Base-by-base conservation (phyloP, 495 filamentous ascomycete species). In the Penicillium herquei region DNA sequence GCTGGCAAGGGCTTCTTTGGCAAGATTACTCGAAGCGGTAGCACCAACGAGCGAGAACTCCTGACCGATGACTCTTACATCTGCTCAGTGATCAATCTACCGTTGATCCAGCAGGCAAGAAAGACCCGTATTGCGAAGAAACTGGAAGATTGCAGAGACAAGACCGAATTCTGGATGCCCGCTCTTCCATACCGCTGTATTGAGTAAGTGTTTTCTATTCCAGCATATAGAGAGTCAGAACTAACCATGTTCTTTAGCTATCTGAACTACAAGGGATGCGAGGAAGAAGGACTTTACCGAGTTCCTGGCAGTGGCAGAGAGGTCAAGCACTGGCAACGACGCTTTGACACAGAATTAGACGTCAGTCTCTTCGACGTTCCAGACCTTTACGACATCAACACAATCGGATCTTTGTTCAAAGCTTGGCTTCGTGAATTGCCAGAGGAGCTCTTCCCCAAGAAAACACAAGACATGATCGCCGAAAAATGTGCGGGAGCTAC, bases 161-260 rank as follows among this genome's bases (percentile, higher is more conserved):
- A 96, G 79, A 96, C 92, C 0, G 92, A 96, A 63, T 96, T 92
- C 65, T 96, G 92, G 92, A 94, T 96, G 90, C 92, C 92, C 0
- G 88, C 90, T 14, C 84, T 96, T 44, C 92, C 92, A 0, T 96
- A 91, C 83, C 79, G 92, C 49, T 92, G 88, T 30, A 94, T 96
- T 58, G 92, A 96, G 46, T 49, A n/a, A 49, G 46, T 49, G 46
- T 49, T 30, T 16, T 12, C 14, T 6, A 35, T 14, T 43, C 40
- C 40, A 3, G 16, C 12, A 37, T 37, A 14, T 14, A 34, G n/a
- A 6, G 12, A 32, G 13, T 13, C 11, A 35, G 12, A 9, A 9
- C 43, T 46, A 18, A 30, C 43, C 6, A 5, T 1, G 2, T 16
- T 49, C 31, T n/a, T n/a, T 33, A 49, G 46, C 71, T 96, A 93